Base-by-base conservation (phyloP, 2,329 filamentous ascomycete genomes). In the Sporothrix protearum region DNA sequence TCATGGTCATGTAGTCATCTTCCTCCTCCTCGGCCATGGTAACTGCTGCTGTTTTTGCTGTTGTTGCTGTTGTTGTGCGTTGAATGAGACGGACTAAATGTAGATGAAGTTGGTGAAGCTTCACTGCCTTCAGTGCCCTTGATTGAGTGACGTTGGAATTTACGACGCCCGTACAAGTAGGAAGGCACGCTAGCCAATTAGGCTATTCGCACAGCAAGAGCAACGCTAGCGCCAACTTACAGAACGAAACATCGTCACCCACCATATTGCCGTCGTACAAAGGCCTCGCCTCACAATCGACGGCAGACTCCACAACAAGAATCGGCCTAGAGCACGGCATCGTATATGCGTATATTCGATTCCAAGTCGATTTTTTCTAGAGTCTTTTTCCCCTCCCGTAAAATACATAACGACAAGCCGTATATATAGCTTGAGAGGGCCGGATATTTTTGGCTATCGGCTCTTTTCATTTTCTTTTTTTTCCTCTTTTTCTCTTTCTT, bases 1-100 rank as follows among this genome's bases (percentile, higher is more conserved):
- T 86, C 95, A 99, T 98, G 76, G 91, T 93, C 92, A 99, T 96
- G 85, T 99, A 98, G 81, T 99, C 96, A 75, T 97, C 94, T 74
- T 94, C 92, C 25, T 94, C 92, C 7, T 85, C 84, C 16, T 85
- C 84, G 19, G 72, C 64, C 71, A 72, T 71, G n/a, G 30, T 36
- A 47, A n/a, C n/a, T n/a, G n/a, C n/a, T n/a, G n/a, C n/a, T n/a
- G 45, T 71, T 33, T 30, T 12, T 49, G 47, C 19, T 6, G 19
- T 4, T 49, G 49, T 6, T 1, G 39, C 45, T 55, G 28, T 33
- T 16, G n/a, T 5, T 7, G 22, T 45, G 67, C 7, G n/a, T 30
- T 28, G 36, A 6, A 33, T 51, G 45, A 4, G 30, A n/a, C 42
- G 33, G 19, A 22, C n/a, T n/a, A 14, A 33, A 5, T n/a, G 4